Conservation (phyloP, 2,329 filamentous ascomycete genomes). For the Orbilia blumenaviensis region DNA sequence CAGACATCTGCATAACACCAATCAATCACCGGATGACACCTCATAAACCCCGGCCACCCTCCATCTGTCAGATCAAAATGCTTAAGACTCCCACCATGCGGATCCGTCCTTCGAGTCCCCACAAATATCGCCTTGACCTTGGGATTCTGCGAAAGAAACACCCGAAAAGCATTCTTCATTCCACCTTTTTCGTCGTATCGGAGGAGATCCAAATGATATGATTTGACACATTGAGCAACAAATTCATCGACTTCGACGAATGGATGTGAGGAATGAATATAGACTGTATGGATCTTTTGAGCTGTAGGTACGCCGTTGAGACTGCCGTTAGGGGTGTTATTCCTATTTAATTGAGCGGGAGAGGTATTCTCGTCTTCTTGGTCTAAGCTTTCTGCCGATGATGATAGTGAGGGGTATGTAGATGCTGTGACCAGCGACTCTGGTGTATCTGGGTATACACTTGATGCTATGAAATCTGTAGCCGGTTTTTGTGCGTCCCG, state of each 20-base stretch:
- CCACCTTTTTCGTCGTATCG: constrained; percentile 73
- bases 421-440: constrained; percentile 29
- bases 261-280: constrained; percentile 84
- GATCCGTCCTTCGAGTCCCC: constrained; percentile 88
- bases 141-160: constrained; percentile 74
- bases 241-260: constrained; percentile 89
- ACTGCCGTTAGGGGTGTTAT: not conserved
- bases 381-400: constrained; percentile 56
- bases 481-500: constrained; percentile 62
- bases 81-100: constrained; percentile 79
- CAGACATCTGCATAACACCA: constrained; percentile 97
- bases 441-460: constrained; percentile 37
- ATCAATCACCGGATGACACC: constrained; percentile 93
- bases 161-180: constrained; percentile 82
- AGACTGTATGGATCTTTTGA: constrained; percentile 77
- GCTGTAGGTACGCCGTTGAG: constrained; percentile 60
- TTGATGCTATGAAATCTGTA: constrained; percentile 17
- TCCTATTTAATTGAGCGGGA: constrained; percentile 28
- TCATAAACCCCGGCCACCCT: constrained; percentile 91
- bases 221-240: constrained; percentile 71
- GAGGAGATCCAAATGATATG: constrained; percentile 78
- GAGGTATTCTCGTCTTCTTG: constrained; percentile 31
- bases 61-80: constrained; percentile 88
- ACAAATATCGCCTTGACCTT: constrained; percentile 81
- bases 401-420: constrained; percentile 57